Conservation (phyloP, 129 eudicot genomes). For the Apium graveolens region DNA sequence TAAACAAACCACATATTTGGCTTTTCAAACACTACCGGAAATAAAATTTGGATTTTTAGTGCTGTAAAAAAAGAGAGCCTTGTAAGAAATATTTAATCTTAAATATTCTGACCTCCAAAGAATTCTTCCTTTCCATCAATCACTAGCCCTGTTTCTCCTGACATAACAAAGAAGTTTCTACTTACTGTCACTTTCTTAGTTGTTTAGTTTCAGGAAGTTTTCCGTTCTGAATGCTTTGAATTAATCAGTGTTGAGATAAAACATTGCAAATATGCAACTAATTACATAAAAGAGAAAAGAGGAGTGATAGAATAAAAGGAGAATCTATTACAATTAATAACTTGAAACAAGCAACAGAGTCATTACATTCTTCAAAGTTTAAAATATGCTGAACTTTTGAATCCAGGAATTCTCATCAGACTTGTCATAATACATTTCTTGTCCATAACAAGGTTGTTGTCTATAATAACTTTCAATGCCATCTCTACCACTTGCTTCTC, state of each 20-base stretch:
- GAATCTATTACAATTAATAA: neutral
- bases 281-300: neutral
- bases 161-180: neutral
- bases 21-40: too few relatives aligned
- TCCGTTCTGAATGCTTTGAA: too few relatives aligned
- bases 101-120: too few relatives aligned
- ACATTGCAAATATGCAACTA: too few relatives aligned
- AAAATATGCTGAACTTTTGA: conserved; percentile 9
- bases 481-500: neutral
- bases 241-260: too few relatives aligned
- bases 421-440: conserved; percentile 5
- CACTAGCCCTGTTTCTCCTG: neutral
- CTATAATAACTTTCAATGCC: conserved; percentile 1
- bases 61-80: neutral
- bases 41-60: too few relatives aligned
- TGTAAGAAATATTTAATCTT: too few relatives aligned
- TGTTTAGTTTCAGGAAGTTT: neutral
- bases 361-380: neutral
- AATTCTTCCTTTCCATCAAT: neutral
- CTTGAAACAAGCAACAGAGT: neutral
- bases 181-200: neutral
- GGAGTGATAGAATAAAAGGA: neutral
- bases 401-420: conserved; percentile 18
- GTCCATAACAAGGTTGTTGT: neutral
- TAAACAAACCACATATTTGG: too few relatives aligned